Evolutionary conservation across 495 filamentous ascomycete genomes (phyloP).

Genomic region (Pyronema omphalodes): DNA sequence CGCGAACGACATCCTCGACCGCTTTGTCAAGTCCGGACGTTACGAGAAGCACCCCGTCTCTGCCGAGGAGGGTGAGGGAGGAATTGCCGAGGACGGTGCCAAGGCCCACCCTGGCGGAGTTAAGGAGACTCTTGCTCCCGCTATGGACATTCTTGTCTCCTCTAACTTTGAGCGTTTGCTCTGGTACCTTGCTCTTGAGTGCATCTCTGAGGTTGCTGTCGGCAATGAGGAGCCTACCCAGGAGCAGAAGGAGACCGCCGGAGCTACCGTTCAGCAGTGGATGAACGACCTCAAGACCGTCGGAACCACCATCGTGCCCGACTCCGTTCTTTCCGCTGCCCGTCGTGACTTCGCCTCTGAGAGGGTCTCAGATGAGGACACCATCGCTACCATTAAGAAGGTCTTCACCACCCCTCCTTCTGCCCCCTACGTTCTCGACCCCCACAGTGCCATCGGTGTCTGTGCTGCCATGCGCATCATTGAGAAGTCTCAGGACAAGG

Average conservation of each 20-base stretch:
- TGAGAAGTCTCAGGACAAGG: slow-evolving; percentile 28
- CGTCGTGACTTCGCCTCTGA: slow-evolving; percentile 59
- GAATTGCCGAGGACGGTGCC: slow-evolving; percentile 39
- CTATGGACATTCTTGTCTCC: slow-evolving; percentile 92
- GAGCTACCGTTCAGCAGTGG: slow-evolving; percentile 52
- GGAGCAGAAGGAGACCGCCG: slow-evolving; percentile 34
- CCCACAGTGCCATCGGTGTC: slow-evolving; percentile 77
- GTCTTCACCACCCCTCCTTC: slow-evolving; percentile 35
- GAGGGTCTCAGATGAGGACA: slow-evolving; percentile 62
- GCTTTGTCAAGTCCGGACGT: slow-evolving; percentile 65
- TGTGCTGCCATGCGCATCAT: slow-evolving; percentile 49
- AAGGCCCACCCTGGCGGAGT: slow-evolving; percentile 52
- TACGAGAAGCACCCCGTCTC: slow-evolving; percentile 59
- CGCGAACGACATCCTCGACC: slow-evolving; percentile 74
- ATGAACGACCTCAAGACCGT: slow-evolving; percentile 52
- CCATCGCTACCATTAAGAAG: slow-evolving; percentile 48
- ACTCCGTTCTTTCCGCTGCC: slow-evolving; percentile 44
- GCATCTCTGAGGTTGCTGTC: slow-evolving; percentile 24
- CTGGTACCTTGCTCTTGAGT: slow-evolving; percentile 73
- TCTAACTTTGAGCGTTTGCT: slow-evolving; percentile 92
- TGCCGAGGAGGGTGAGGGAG: slow-evolving; percentile 33
- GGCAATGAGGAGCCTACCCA: slow-evolving; percentile 26
- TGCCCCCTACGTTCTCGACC: slow-evolving; percentile 65
- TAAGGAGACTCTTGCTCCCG: slow-evolving; percentile 73
- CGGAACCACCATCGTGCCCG: slow-evolving; percentile 63